Evolutionary conservation across 805 yeast species (phyloP).

Genomic region (Zygosaccharomyces kombuchaensis): DNA sequence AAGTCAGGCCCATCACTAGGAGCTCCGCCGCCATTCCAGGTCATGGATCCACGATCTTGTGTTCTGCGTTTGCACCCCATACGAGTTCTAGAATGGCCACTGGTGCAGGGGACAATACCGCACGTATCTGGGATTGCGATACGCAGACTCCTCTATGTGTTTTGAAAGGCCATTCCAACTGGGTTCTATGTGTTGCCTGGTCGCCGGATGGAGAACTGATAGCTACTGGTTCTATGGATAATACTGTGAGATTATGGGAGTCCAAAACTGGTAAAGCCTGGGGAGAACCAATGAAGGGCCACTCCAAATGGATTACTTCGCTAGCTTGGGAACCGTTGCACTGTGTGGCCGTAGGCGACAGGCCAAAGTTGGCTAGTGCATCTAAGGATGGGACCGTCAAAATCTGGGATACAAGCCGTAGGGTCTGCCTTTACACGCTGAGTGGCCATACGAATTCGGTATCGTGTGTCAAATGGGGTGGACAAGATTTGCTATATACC

Average conservation of each 20-base stretch:
- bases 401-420: constrained; percentile 79
- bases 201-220: constrained; percentile 86
- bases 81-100: constrained; percentile 82
- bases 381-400: constrained; percentile 89
- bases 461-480: constrained; percentile 97
- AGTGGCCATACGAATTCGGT: constrained; percentile 87
- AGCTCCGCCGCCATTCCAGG: constrained; percentile 92
- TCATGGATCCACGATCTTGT: constrained; percentile 88
- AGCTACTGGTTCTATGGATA: constrained; percentile 97
- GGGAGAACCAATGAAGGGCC: constrained; percentile 76
- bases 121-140: constrained; percentile 94
- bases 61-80: constrained; percentile 91
- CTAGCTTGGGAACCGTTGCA: constrained; percentile 94
- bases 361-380: constrained; percentile 73
- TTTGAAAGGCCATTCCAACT: constrained; percentile 78
- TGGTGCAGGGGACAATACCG: constrained; percentile 95
- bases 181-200: constrained; percentile 91
- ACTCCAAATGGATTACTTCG: constrained; percentile 83
- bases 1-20: constrained; percentile 85
- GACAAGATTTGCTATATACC: constrained; percentile 74
- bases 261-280: constrained; percentile 64
- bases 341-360: constrained; percentile 57
- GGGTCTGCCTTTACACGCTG: constrained; percentile 64
- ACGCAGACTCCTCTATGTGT: constrained; percentile 88
- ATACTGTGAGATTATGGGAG: constrained; percentile 85